Evolutionary conservation across 129 eudicot genomes (phyloP), one percentile per base, ranked within the genome.

Genomic region (Arctium minus): DNA sequence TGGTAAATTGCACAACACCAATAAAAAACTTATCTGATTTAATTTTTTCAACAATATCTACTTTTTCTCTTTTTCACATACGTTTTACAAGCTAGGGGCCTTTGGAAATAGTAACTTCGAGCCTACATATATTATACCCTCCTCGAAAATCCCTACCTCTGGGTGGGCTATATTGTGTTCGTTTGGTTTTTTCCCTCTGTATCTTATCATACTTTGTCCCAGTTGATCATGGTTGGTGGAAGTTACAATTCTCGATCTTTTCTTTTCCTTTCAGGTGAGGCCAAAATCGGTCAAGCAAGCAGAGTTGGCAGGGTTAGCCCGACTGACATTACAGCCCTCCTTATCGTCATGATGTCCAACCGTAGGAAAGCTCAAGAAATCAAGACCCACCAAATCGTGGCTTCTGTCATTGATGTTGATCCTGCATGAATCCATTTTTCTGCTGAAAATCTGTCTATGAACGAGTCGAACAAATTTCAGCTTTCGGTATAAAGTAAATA

Each of bases 241-340:
- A 39, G 44, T 39, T 39, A 22, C 44, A 39, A 3, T 4, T 39
- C 44, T 39, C 6, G 53, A 37, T 3, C 65, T 48, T 17, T 12
- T 83, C 74, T 42, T 5, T 27, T 68, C 39, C 64, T 69, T 68
- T 37, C 92, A 96, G 95, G 97, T 96, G 67, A 91, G 93, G 83
- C 99, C 99, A 40, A 94, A 2, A 89, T 96, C 33, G 99, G 99
- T 72, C 99, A 96, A 85, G 99, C 99, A 29, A 90, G 97, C 82
- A 88, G 98, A 87, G 98, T 96, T 27, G 97, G 98, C 42, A 98
- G 99, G 79, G 27, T 22, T 22, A 22, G 27, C 27, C 27, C 27
- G 27, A 22, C 27, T 22, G 27, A 22, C 27, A 22, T 22, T 22
- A 22, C 27, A 22, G 92, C 99, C 27, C 93, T 96, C 32, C 92